Percentiles rank a stretch among this genome's conserved stretches.
Evolutionary conservation across 306 rosid genomes (phyloP).

Genomic region (Citrullus colocynthis): DNA sequence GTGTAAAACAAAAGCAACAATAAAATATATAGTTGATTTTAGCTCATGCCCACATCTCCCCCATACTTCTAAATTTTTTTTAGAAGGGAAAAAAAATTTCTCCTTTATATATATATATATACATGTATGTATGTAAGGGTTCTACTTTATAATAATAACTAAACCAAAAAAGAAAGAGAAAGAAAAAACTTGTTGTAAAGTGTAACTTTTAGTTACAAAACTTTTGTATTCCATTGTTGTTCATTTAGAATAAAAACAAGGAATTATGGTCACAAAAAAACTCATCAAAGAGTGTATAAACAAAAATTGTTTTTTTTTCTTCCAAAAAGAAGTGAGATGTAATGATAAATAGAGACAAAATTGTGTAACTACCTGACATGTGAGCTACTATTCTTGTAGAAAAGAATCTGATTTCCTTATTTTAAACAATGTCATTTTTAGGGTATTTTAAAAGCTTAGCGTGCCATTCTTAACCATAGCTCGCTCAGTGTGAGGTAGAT

Average conservation of each 20-base stretch:
- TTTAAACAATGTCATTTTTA: no score
- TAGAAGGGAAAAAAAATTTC: neutral
- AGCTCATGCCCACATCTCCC: neutral
- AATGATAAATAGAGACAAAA: neutral
- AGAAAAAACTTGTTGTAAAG: neutral
- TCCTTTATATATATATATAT: no score
- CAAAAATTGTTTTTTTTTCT: neutral
- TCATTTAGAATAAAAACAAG: neutral
- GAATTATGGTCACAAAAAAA: neutral
- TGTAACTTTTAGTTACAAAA: neutral
- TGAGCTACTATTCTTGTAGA: no score
- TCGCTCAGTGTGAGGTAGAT: no score
- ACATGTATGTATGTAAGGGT: no score
- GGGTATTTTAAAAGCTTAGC: no score
- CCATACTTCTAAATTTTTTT: neutral
- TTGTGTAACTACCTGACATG: neutral
- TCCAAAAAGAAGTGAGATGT: neutral
- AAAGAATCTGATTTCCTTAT: no score
- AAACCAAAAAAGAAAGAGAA: no score
- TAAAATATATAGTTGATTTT: neutral
- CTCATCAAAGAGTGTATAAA: neutral
- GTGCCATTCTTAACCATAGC: no score
- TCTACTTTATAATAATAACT: neutral
- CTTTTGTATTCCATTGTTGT: neutral
- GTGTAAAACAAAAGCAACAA: neutral